Percentiles rank a stretch among this genome's conserved stretches.
phyloP scores from a whole-genome alignment of 441 rosid genomes.

The Eruca vesicaria region DNA sequence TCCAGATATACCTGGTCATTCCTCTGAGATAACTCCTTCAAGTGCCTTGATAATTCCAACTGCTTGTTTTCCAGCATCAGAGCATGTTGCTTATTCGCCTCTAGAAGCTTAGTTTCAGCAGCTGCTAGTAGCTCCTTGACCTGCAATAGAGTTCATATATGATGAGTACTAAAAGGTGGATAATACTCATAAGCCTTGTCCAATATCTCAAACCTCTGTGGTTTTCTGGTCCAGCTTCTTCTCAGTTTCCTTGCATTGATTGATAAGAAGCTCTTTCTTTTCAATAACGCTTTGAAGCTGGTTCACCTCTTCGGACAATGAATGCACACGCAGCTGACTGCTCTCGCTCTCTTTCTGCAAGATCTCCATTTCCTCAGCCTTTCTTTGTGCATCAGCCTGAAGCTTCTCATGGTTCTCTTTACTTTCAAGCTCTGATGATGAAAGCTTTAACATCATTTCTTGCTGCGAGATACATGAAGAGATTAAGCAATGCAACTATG shows the following conservation, averaged over 20 bases:
- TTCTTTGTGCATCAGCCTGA: slow-evolving; percentile 50
- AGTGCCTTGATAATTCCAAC: slow-evolving; percentile 75
- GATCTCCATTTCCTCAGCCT: slow-evolving; percentile 48
- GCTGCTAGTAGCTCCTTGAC: slow-evolving; percentile 51
- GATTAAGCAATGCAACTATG: slow-evolving; percentile 30
- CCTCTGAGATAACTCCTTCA: slow-evolving; percentile 89
- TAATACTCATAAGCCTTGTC: slow-evolving; percentile 4
- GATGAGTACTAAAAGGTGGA: slow-evolving; percentile 14
- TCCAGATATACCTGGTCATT: slow-evolving; percentile 72
- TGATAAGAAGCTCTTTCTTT: slow-evolving; percentile 65
- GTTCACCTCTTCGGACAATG: slow-evolving; percentile 54
- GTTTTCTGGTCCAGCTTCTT: slow-evolving; percentile 61
- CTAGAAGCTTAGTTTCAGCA: slow-evolving; percentile 67
- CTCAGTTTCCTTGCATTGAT: slow-evolving; percentile 50
- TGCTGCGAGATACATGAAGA: slow-evolving; percentile 47
- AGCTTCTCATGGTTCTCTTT: slow-evolving; percentile 53
- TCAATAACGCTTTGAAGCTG: slow-evolving; percentile 51
- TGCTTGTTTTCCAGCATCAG: slow-evolving; percentile 81
- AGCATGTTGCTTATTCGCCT: slow-evolving; percentile 72
- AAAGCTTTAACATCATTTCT: slow-evolving; percentile 53
- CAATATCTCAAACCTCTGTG: slow-evolving; percentile 45
- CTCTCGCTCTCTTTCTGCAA: slow-evolving; percentile 52
- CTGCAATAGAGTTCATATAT: slow-evolving; percentile 43
- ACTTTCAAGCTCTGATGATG: slow-evolving; percentile 60
- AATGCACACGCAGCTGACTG: slow-evolving; percentile 42